Evolutionary conservation across 2,329 filamentous ascomycete genomes (phyloP), one percentile per base, ranked within the genome.

Genomic region (Arachnomyces sp.): DNA sequence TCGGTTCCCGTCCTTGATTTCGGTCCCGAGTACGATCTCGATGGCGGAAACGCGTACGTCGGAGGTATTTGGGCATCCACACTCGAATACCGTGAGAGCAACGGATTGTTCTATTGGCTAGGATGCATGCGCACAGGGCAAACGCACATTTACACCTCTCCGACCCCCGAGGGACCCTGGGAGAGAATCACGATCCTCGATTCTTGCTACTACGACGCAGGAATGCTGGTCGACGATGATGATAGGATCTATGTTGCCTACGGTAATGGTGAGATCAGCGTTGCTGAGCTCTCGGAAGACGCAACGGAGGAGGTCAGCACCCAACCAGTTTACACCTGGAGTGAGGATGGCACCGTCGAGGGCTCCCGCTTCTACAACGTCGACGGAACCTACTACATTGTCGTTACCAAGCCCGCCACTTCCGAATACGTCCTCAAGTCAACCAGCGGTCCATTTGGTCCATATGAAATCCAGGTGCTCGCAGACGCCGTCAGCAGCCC

Each of bases 191-290:
- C 55, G 1, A 62, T 52, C 7, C 55, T 67, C 12, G 55, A 56
- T 0, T 63, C 52, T 1, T 79, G 74, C 54, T 77, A 74, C 49
- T 79, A 79, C 47, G 76, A 79, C 52, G 67, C 61, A 13, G 74
- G 76, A 0, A 54, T 79, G 0, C 53, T 79, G n/a, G 66, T 79
- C 28, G 75, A 79, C 36, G 71, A 76, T 16, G 67, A 78, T 25
- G 75, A 77, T 42, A 72, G 67, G 1, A 73, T 78, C 64, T 79
- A 78, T 38, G 68, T 79, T 0, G 71, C 66, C 0, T 76, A 76
- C 47, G 75, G 73, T 3, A 68, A 63, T 34, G 66, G 56, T 0
- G 60, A 69, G 2, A 66, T 79, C 38, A 58, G 46, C 7, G 66
- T 79, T 1, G 70, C 75, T 1, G 65, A 76, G 49, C 60, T 80